Evolutionary conservation across 495 filamentous ascomycete species (phyloP).

Genomic region (Penicillium silybi): DNA sequence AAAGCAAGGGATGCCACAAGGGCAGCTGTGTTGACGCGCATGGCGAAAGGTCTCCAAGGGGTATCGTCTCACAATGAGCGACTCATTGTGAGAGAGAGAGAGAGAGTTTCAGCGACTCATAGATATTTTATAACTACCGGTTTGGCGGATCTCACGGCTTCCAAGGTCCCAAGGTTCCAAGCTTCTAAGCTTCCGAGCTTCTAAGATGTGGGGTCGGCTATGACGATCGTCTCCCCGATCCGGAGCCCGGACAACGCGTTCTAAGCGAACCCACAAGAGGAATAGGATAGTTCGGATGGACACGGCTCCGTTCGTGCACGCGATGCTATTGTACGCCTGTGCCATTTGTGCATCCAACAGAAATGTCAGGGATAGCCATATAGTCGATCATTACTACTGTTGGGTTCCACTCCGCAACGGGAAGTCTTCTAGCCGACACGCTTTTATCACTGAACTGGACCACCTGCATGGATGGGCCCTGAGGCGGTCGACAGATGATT

Average conservation of each 20-base stretch:
- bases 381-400: not conserved
- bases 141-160: not conserved
- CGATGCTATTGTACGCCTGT: not conserved
- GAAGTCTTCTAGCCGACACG: not conserved
- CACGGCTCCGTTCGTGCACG: not conserved
- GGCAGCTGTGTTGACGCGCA: conserved; percentile 10
- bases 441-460: no score
- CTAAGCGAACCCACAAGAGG: conserved; percentile 1
- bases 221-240: not conserved
- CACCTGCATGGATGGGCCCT: no score
- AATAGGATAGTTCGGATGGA: not conserved
- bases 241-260: not conserved
- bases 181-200: not conserved
- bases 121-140: not conserved
- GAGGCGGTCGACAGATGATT: no score
- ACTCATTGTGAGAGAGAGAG: not conserved
- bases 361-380: not conserved
- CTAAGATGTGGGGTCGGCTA: not conserved
- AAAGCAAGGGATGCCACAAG: conserved; percentile 7
- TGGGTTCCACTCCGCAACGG: not conserved
- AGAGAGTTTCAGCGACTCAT: no score
- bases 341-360: not conserved
- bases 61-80: not conserved
- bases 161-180: no score
- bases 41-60: not conserved